Evolutionary conservation across 1,284 basidiomycete genomes (phyloP), one percentile per base, ranked within the genome.

Genomic region (Laetiporus sulphureus): DNA sequence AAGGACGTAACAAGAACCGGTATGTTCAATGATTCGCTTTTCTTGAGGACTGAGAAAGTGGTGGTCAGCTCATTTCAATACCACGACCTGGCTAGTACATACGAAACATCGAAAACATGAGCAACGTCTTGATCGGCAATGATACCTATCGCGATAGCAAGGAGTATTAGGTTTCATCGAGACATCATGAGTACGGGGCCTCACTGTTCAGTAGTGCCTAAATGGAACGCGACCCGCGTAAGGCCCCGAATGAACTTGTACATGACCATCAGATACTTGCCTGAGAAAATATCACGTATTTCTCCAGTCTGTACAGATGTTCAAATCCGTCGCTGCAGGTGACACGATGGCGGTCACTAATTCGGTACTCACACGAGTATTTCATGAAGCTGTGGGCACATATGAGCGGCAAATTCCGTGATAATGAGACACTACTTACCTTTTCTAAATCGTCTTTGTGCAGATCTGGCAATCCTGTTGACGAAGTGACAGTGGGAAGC

Each of bases 231-330:
- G 12, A 37, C 3, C 4, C 5, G 5, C 16, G 10, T 16, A 38
- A 21, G 31, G 32, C n/a, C n/a, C n/a, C n/a, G n/a, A n/a, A 34
- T 5, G 20, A 36, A 8, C 11, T 23, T 38, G n/a, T 19, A 38
- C 19, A 29, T 16, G 19, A 23, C 18, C n/a, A 3, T n/a, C 4
- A 3, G n/a, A 12, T 44, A 47, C 58, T 41, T 51, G 73, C 78
- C 55, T 77, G 73, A 1, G 83, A 84, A 36, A 83, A 73, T 0
- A 67, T 66, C 1, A 79, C 64, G 45, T 78, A 85, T 62, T 85
- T 84, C 42, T 80, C 77, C 18, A 85, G 56, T 6, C 80, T 83
- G 41, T 13, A 40, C 23, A 16, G 35, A 15, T 8, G 6, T 12
- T 10, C n/a, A n/a, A n/a, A n/a, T n/a, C n/a, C n/a, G n/a, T n/a